These are phyloP conservation scores for Dactylellina haptotyla DNA, from an alignment of 2,329 filamentous ascomycete species.

Conservation along the genomic window DNA sequence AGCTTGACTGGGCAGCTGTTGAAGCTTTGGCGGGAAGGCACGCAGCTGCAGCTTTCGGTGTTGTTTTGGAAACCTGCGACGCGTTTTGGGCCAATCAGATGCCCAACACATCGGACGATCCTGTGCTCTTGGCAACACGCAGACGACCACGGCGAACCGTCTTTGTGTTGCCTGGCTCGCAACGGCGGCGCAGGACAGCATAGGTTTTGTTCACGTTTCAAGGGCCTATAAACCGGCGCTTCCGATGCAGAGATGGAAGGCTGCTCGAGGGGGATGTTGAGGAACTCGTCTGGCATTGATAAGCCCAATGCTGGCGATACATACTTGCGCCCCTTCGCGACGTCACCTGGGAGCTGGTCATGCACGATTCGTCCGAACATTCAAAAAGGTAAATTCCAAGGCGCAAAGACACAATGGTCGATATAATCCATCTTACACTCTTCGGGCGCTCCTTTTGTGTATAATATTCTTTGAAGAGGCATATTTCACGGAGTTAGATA, in stretches of 20 bases:
- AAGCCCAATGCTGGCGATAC: not conserved
- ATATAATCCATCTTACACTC: no score
- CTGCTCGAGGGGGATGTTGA: not conserved
- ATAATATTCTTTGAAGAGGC: not conserved
- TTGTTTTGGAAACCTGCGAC: conserved; percentile 29
- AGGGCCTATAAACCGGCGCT: no score
- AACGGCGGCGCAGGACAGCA: no score
- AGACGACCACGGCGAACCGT: no score
- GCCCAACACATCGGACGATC: conserved; percentile 13
- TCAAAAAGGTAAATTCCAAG: no score
- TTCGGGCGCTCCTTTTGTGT: no score
- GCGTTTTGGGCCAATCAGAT: conserved; percentile 36
- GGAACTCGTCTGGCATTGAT: not conserved
- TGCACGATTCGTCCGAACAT: not conserved
- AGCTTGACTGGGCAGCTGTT: not conserved
- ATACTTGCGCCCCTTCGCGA: conserved; percentile 25
- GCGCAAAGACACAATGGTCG: no score
- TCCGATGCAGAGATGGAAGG: not conserved
- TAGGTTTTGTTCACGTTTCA: no score
- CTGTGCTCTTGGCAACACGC: conserved; percentile 21
- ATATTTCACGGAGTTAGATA: not conserved
- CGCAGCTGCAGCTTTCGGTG: conserved; percentile 11
- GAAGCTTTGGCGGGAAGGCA: not conserved
- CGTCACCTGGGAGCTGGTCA: not conserved
- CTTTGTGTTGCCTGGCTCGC: no score